These are phyloP conservation scores for Aspergillus asperescens DNA, from an alignment of 495 filamentous ascomycete genomes.

Conservation along the genomic window DNA sequence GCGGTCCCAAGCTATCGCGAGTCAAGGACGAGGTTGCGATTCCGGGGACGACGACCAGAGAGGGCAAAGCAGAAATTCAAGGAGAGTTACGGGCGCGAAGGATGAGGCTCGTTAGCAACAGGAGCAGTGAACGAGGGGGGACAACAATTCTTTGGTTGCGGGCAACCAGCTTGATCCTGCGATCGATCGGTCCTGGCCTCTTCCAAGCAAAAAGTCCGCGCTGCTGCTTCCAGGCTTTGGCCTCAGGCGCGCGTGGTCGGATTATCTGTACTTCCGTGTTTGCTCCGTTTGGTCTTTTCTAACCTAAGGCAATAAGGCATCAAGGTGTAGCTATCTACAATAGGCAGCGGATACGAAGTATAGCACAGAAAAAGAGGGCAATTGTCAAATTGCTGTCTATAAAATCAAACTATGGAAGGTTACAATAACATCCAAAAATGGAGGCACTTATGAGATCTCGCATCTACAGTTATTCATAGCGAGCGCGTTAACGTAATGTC, in stretches of 20 bases:
- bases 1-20: conserved; percentile 21
- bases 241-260: conserved; percentile 23
- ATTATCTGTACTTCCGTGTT: conserved; percentile 13
- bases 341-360: conserved; percentile 2
- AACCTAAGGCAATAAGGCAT: conserved; percentile 4
- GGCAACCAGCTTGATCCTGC: conserved; percentile 22
- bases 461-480: no score
- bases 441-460: no score
- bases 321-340: background rate
- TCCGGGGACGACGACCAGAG: conserved; percentile 8
- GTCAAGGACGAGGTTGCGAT: conserved; percentile 18
- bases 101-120: conserved; percentile 9
- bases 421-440: no score
- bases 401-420: no score
- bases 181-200: conserved; percentile 23
- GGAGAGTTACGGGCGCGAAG: conserved; percentile 9
- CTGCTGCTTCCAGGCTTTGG: conserved; percentile 19
- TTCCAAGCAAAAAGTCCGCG: conserved; percentile 30
- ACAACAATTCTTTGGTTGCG: conserved; percentile 19
- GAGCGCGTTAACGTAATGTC: no score
- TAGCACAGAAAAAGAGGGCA: background rate
- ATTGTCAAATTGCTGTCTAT: no score
- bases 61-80: background rate
- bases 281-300: background rate
- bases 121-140: background rate